Evolutionary conservation across 2,329 filamentous ascomycete species (phyloP), one percentile per base, ranked within the genome.

Genomic region (Curvularia sp.): DNA sequence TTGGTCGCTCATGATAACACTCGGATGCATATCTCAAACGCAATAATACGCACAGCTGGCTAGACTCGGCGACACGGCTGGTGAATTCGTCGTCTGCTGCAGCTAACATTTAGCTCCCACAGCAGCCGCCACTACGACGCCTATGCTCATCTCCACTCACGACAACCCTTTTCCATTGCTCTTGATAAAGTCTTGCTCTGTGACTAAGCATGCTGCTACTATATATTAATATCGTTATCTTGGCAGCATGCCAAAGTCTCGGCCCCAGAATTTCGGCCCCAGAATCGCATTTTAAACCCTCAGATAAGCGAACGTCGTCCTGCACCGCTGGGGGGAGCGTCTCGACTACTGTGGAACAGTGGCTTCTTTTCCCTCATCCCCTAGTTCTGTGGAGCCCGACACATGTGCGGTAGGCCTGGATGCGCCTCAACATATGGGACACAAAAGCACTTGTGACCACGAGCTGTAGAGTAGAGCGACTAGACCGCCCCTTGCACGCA

Each of bases 371-470:
- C 15, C 15, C 32, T 36, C 4, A n/a, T n/a, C n/a, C 9, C 4
- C 3, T 7, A n/a, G 15, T 36, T 36, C 3, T 13, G 34, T 36
- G 34, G 34, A 36, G 34, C 34, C 34, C 38, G 8, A 13, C 18
- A 21, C 18, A 23, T 21, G 38, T 13, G 12, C 38, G 13, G 38
- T 19, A 41, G 38, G 18, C 10, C 38, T 23, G 19, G 12, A 23
- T 36, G 38, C 18, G 19, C 19, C 38, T 41, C 38, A 41, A 41
- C 38, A 41, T 41, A 23, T 36, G 18, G 34, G 5, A 18, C 15
- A 36, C 34, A 9, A 15, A 21, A 32, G 38, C 59, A 57, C 61
- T 55, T 57, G 50, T 59, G 39, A 55, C 53, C 47, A n/a, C n/a
- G n/a, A n/a, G 27, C 41, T 45, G 32, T 55, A 36, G 12, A 39